Evolutionary conservation across 306 rosid genomes (phyloP).

Genomic region (Arachis stenosperma): DNA sequence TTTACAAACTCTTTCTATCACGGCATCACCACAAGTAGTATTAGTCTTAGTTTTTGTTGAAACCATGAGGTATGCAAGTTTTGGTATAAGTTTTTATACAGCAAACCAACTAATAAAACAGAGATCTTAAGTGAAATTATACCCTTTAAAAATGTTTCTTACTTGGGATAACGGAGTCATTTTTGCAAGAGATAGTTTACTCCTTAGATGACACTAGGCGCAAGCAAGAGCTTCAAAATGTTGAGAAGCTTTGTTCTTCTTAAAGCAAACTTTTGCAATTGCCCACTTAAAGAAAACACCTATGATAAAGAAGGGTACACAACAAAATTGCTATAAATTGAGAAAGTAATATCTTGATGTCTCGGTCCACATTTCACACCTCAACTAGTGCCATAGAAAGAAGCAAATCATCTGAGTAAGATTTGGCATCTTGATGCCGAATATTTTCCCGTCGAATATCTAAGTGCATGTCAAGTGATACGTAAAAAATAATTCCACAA

Average conservation of each 20-base stretch:
- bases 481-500: too few relatives aligned
- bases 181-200: conserved; percentile 79
- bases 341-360: conserved; percentile 45
- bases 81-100: neutral
- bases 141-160: conserved; percentile 24
- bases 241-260: conserved; percentile 88
- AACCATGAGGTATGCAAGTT: conserved; percentile 6
- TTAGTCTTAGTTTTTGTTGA: conserved; percentile 1
- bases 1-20: conserved; percentile 1
- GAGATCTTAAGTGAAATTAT: neutral
- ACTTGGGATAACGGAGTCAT: conserved; percentile 78
- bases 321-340: conserved; percentile 52
- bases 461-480: too few relatives aligned
- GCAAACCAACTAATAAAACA: neutral
- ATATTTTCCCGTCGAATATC: conserved; percentile 70
- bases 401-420: conserved; percentile 78
- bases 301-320: conserved; percentile 66
- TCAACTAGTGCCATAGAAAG: conserved; percentile 95
- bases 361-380: conserved; percentile 63
- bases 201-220: conserved; percentile 85
- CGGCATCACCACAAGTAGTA: neutral
- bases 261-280: conserved; percentile 84
- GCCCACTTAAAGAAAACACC: conserved; percentile 96
- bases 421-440: conserved; percentile 80
- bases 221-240: conserved; percentile 99